These are phyloP conservation scores for Apiotrichum montevideense DNA, from an alignment of 1,284 basidiomycete genomes.

Conservation along the genomic window DNA sequence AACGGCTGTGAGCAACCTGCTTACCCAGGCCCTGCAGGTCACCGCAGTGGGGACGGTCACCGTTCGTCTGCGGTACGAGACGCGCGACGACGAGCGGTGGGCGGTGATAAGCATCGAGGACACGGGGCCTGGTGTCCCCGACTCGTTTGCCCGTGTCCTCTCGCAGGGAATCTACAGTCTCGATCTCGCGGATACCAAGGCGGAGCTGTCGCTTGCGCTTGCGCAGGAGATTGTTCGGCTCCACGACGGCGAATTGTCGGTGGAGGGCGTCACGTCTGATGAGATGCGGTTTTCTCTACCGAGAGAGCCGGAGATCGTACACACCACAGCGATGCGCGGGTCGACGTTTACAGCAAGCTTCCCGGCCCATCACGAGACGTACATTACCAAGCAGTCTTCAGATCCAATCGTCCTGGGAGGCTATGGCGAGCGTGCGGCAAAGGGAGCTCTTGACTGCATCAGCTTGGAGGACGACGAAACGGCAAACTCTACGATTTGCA, in stretches of 20 bases:
- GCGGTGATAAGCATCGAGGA: slow-evolving; percentile 24
- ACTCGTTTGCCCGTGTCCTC: slow-evolving; percentile 6
- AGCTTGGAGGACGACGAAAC: no score
- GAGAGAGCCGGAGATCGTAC: not conserved
- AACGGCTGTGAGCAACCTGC: slow-evolving; percentile 42
- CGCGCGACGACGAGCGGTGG: slow-evolving; percentile 14
- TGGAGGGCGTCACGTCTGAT: slow-evolving; percentile 12
- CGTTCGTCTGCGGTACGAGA: slow-evolving; percentile 25
- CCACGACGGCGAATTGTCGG: slow-evolving; percentile 45
- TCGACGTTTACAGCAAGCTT: slow-evolving; percentile 19
- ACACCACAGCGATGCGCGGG: not conserved
- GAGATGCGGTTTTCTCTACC: slow-evolving; percentile 1
- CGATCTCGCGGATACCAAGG: slow-evolving; percentile 5
- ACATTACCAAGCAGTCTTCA: no score
- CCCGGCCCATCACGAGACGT: not conserved
- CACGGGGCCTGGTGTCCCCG: slow-evolving; percentile 41
- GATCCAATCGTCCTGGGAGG: no score
- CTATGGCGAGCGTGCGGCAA: no score
- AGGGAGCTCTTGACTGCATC: no score
- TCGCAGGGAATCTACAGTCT: slow-evolving; percentile 8
- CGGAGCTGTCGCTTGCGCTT: slow-evolving; percentile 18
- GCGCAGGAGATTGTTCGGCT: slow-evolving; percentile 45
- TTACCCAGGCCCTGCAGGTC: slow-evolving; percentile 45
- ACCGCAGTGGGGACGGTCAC: slow-evolving; percentile 34
- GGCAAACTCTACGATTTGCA: no score